Evolutionary conservation across 176 grass and related monocot genomes (phyloP), one percentile per base, ranked within the genome.

Genomic region (Olyra latifolia): DNA sequence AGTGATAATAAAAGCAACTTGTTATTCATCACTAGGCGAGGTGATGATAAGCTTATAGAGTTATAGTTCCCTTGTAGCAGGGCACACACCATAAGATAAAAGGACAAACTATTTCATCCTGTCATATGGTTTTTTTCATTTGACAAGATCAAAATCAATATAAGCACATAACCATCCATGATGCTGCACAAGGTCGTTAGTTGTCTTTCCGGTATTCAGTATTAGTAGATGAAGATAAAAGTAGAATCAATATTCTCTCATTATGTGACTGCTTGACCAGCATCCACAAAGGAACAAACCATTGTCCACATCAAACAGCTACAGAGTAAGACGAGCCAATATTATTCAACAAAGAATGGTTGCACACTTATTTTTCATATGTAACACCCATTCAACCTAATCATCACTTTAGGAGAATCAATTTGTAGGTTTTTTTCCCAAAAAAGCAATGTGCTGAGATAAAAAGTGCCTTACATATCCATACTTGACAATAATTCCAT

Each of bases 31-130:
- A 75, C 24, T 9, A 14, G 40, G 59, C 57, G 25, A n/a, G 24
- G 8, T 75, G 53, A 77, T 76, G 55, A 25, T 44, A 76, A 76
- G 56, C 39, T 62, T 75, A 19, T 39, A 75, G 54, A 40, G 23
- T 76, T 75, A 19, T 55, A 75, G 54, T 75, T 55, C 39, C 23
- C 71, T 54, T 54, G 52, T 54, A 20, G 52, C 52, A 54, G 52
- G 52, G 19, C 20, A 74, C 49, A 14, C 29, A 22, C 38, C 30
- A 56, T 54, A 55, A 8, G 71, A 55, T 13, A 38, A 39, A 55
- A 55, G 27, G 11, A 53, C 49, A 73, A 22, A n/a, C 29, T 40
- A 43, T 41, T 38, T 75, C 7, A 59, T 41, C 13, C 53, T 58
- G 12, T 7, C 3, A 7, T 42, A 38, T 23, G 6, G 7, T 10